A percentile compares a stretch with the other conserved stretches of the same genome.
phyloP scores from a whole-genome alignment of 768 basidiomycete species.

The Suillus occidentalis region DNA sequence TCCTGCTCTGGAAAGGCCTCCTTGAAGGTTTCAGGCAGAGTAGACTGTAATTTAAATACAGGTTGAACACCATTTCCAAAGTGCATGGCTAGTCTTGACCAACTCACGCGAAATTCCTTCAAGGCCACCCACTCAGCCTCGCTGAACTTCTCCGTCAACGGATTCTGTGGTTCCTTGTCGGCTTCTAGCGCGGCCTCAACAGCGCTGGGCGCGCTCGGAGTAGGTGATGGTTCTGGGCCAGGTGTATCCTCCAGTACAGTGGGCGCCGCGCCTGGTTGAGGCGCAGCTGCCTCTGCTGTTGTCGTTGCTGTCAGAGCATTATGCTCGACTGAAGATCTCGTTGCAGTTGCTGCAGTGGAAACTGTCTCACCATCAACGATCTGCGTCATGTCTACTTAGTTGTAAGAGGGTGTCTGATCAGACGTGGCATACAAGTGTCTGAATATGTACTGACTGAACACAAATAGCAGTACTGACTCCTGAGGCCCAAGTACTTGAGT shows the following conservation, averaged over 20 bases:
- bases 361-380: conserved; percentile 4
- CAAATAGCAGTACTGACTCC: not conserved
- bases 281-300: conserved; percentile 2
- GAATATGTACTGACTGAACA: not conserved
- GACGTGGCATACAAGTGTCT: not conserved
- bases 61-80: not conserved
- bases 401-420: not conserved
- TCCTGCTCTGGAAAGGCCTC: conserved; percentile 62
- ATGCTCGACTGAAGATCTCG: conserved; percentile 5
- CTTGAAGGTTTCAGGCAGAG: conserved; percentile 53
- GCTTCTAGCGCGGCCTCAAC: conserved; percentile 8
- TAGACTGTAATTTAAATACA: conserved; percentile 21
- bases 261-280: conserved; percentile 7
- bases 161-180: conserved; percentile 61
- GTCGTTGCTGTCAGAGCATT: not conserved
- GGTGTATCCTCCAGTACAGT: conserved; percentile 1
- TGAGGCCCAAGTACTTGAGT: not conserved
- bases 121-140: conserved; percentile 71
- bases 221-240: not conserved
- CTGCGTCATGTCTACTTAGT: not conserved
- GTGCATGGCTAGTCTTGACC: not conserved
- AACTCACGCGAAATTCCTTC: conserved; percentile 62
- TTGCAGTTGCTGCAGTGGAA: not conserved
- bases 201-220: not conserved
- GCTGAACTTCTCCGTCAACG: conserved; percentile 68